phyloP scores from a whole-genome alignment of 768 basidiomycete genomes.

The Gelatoporia subvermispora region DNA sequence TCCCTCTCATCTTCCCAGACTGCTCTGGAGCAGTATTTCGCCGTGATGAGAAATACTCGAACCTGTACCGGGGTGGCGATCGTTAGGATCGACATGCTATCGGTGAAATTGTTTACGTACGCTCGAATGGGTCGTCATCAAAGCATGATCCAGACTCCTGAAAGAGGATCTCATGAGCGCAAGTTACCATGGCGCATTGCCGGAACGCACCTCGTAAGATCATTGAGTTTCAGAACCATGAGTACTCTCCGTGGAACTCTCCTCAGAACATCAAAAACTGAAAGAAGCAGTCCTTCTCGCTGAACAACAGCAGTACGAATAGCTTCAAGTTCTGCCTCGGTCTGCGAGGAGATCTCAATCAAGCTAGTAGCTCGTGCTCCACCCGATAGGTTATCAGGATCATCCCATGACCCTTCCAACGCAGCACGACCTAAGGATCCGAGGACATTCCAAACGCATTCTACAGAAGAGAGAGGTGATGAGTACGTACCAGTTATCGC shows the following conservation, averaged over 20 bases:
- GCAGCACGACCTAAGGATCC: slow-evolving; percentile 51
- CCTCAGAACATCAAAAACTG: slow-evolving; percentile 84
- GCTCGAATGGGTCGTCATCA: slow-evolving; percentile 84
- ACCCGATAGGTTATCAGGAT: slow-evolving; percentile 30
- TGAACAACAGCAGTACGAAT: slow-evolving; percentile 80
- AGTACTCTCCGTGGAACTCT: slow-evolving; percentile 79
- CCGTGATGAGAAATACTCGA: slow-evolving; percentile 88
- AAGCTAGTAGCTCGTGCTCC: slow-evolving; percentile 63
- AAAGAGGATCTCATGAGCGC: neutral
- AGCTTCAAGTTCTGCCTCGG: slow-evolving; percentile 72
- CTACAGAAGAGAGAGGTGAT: neutral
- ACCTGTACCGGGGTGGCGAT: too few relatives aligned
- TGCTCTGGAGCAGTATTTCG: slow-evolving; percentile 79
- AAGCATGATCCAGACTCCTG: slow-evolving; percentile 76
- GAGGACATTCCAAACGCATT: neutral
- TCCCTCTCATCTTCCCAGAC: slow-evolving; percentile 68
- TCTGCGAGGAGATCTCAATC: slow-evolving; percentile 70
- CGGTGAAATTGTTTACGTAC: slow-evolving; percentile 31
- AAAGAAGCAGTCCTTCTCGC: slow-evolving; percentile 75
- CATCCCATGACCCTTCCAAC: slow-evolving; percentile 58
- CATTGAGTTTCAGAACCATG: slow-evolving; percentile 85
- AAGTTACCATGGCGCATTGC: neutral
- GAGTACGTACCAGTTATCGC: slow-evolving; percentile 69
- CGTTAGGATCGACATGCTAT: too few relatives aligned
- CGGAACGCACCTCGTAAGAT: slow-evolving; percentile 60